phyloP scores from a whole-genome alignment of 176 grass and related monocot genomes.

The Carex myosuroides region DNA sequence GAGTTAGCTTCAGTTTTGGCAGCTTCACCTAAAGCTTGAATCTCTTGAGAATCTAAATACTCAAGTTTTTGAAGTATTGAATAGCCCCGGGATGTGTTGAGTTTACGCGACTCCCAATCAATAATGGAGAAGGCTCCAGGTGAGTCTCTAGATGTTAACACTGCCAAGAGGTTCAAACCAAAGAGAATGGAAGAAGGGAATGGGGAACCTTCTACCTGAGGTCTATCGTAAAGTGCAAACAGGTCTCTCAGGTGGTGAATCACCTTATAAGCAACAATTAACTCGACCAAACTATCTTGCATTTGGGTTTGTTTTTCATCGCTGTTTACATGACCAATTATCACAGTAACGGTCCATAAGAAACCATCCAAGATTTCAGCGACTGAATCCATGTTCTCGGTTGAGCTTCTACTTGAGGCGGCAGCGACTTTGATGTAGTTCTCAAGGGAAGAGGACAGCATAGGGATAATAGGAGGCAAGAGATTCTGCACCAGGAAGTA shows the following conservation, averaged over 20 bases:
- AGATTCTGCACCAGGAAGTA: conserved; percentile 99
- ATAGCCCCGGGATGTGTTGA: conserved; percentile 33
- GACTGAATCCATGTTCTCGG: conserved; percentile 65
- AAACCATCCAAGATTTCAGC: conserved; percentile 94
- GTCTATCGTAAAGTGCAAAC: conserved; percentile 95
- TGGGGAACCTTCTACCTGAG: conserved; percentile 96
- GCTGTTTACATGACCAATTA: conserved; percentile 67
- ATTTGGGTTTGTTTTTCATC: conserved; percentile 77
- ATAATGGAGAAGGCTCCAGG: conserved; percentile 70
- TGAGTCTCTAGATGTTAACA: conserved; percentile 67
- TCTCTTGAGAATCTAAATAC: conserved; percentile 45
- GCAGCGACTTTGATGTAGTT: conserved; percentile 99
- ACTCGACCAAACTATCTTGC: conserved; percentile 83
- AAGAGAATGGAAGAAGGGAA: conserved; percentile 90
- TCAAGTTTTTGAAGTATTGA: conserved; percentile 50
- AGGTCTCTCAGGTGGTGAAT: conserved; percentile 92
- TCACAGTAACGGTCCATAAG: conserved; percentile 77
- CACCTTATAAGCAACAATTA: conserved; percentile 96
- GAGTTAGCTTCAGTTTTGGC: conserved; percentile 14
- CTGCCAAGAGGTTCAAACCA: conserved; percentile 77
- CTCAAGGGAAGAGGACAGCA: conserved; percentile 89
- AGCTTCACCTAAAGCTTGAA: conserved; percentile 18
- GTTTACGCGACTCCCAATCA: conserved; percentile 90
- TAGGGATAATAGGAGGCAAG: conserved; percentile 92
- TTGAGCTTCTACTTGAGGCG: conserved; percentile 63